phyloP scores from a whole-genome alignment of 2,329 filamentous ascomycete genomes.

The Colletotrichum higginsianum region DNA sequence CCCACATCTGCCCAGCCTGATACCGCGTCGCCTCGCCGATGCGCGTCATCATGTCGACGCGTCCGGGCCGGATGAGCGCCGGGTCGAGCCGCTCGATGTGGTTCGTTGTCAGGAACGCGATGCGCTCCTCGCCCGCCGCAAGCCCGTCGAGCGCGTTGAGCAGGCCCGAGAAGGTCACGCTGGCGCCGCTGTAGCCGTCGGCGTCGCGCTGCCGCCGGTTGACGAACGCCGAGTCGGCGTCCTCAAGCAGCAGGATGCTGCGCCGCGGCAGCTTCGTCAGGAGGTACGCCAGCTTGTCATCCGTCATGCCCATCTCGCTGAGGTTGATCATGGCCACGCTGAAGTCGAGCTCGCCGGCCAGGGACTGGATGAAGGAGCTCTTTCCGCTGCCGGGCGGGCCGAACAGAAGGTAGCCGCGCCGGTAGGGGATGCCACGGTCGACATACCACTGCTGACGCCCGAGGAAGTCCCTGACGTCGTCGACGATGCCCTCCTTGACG shows the following conservation, averaged over 20 bases:
- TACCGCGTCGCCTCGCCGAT: constrained; percentile 89
- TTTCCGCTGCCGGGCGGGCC: constrained; percentile 94
- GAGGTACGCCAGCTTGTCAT: constrained; percentile 89
- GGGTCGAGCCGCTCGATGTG: constrained; percentile 91
- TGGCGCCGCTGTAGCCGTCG: constrained; percentile 89
- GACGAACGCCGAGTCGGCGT: constrained; percentile 91
- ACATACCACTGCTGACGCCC: constrained; percentile 88
- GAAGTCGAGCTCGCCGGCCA: constrained; percentile 93
- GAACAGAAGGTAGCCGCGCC: constrained; percentile 89
- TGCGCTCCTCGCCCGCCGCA: constrained; percentile 93
- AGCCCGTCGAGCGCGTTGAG: constrained; percentile 90
- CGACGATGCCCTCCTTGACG: constrained; percentile 84
- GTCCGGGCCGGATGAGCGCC: constrained; percentile 89
- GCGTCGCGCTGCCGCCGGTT: constrained; percentile 83
- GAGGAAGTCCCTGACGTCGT: constrained; percentile 87
- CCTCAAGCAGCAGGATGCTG: constrained; percentile 87
- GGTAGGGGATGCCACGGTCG: constrained; percentile 94
- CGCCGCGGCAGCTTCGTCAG: constrained; percentile 87
- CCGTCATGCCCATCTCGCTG: constrained; percentile 89
- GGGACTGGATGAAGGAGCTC: constrained; percentile 94
- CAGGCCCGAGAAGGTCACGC: constrained; percentile 93
- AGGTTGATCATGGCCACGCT: constrained; percentile 94
- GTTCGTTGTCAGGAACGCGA: constrained; percentile 95
- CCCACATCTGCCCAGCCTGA: constrained; percentile 91
- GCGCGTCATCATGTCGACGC: constrained; percentile 93